Evolutionary conservation across 2,329 filamentous ascomycete species (phyloP), one percentile per base, ranked within the genome.

Genomic region (Epichloe amarillans): DNA sequence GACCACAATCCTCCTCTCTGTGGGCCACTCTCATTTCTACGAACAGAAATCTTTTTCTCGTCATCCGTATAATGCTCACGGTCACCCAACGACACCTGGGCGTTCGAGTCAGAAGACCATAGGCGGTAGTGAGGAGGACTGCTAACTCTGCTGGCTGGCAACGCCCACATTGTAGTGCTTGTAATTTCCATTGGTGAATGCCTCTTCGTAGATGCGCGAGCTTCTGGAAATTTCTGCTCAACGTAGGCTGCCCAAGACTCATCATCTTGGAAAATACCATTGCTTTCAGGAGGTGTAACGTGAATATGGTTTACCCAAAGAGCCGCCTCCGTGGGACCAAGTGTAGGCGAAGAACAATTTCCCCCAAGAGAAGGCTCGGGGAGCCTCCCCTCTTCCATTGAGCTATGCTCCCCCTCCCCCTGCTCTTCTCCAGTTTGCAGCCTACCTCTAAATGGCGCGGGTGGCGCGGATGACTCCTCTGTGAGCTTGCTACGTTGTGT

Each of bases 81-180:
- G 12, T 23, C n/a, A 14, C 26, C 8, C 12, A 21, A 23, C 3
- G 19, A 26, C 7, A 19, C n/a, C 7, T 23, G 30, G n/a, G 26
- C 8, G 17, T 49, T 8, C 17, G 11, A 19, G 12, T 44, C 7
- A 11, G 10, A 10, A 11, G 35, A 30, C 15, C 21, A 40, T 17
- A 35, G 23, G 23, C 11, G 37, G 1, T 5, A 37, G 4, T 26
- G 21, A 12, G 35, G 38, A 38, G 42, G 5, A 5, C 35, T 33
- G 37, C 6, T 21, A 7, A 14, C 14, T 10, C 38, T 45, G 17
- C 7, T 39, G 4, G 36, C 3, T 38, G 50, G 39, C 4, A 38
- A 19, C 30, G 36, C 49, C 70, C 70, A 72, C 40, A 72, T 56
- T 5, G 62, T 52, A 15, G 57, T 60, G 56, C 68, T 72, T 53